phyloP scores from a whole-genome alignment of 441 rosid species.

The Flueggea neowawraea region DNA sequence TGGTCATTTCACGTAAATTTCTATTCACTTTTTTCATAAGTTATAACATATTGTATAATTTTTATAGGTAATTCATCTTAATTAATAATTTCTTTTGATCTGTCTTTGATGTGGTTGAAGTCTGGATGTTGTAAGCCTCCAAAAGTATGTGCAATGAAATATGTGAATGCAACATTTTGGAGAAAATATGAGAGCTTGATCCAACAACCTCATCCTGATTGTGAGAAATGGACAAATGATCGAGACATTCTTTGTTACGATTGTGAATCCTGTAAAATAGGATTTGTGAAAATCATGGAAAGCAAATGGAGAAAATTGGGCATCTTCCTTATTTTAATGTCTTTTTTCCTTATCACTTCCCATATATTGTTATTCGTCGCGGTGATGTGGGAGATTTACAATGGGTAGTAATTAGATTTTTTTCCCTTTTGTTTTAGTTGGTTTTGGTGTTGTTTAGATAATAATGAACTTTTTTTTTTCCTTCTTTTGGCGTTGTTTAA shows the following conservation, averaged over 20 bases:
- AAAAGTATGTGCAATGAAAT: constrained; percentile 45
- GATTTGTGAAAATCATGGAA: constrained; percentile 39
- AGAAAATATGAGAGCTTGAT: constrained; percentile 12
- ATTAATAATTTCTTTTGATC: no score
- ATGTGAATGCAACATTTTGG: constrained; percentile 68
- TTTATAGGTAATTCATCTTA: no score
- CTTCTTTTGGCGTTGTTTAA: no score
- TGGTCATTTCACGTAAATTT: no score
- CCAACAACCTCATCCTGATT: constrained; percentile 25
- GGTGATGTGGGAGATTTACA: constrained; percentile 34
- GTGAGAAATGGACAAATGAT: constrained; percentile 54
- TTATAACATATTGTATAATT: neutral
- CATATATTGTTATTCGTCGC: constrained; percentile 55
- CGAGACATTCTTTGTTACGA: constrained; percentile 44
- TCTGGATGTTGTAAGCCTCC: constrained; percentile 84
- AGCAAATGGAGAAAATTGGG: constrained; percentile 78
- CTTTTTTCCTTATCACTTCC: constrained; percentile 48
- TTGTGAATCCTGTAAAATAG: constrained; percentile 54
- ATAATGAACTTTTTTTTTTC: no score
- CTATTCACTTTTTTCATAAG: neutral
- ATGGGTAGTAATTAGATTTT: no score
- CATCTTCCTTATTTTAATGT: constrained; percentile 46
- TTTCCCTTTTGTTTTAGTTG: no score
- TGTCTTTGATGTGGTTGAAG: constrained; percentile 20
- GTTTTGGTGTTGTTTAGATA: no score